These are phyloP conservation scores for Saraca asoca DNA, from an alignment of 331 rosid genomes.

Conservation along the genomic window DNA sequence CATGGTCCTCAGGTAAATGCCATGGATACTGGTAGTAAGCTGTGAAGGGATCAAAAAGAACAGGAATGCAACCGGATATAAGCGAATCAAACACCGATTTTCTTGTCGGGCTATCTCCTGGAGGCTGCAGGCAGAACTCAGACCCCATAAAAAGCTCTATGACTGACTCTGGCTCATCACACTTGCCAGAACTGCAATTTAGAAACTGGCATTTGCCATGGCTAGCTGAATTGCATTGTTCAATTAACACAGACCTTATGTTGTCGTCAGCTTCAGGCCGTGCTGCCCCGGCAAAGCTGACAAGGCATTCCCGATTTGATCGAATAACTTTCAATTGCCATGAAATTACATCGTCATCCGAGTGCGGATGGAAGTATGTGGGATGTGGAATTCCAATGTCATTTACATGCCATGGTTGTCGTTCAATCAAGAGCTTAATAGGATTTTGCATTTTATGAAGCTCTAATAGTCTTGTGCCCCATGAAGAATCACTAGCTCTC, in stretches of 20 bases:
- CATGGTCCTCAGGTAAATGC: conserved; percentile 70
- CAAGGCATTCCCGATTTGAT: conserved; percentile 45
- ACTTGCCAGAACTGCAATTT: conserved; percentile 49
- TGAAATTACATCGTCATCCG: conserved; percentile 58
- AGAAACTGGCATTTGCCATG: conserved; percentile 47
- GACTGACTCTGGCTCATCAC: conserved; percentile 52
- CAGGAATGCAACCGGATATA: conserved; percentile 81
- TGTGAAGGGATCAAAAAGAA: conserved; percentile 72
- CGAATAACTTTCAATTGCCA: conserved; percentile 64
- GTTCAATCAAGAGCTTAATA: conserved; percentile 71
- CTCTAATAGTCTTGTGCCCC: conserved; percentile 75
- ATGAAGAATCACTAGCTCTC: conserved; percentile 45
- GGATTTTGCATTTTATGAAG: conserved; percentile 71
- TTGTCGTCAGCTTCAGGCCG: conserved; percentile 53
- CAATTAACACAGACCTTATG: conserved; percentile 59
- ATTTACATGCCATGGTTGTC: conserved; percentile 85
- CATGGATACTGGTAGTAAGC: conserved; percentile 90
- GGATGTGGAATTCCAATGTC: conserved; percentile 93
- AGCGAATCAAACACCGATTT: conserved; percentile 80
- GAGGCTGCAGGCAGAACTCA: conserved; percentile 75
- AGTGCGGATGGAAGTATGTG: conserved; percentile 75
- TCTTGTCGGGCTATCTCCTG: conserved; percentile 88
- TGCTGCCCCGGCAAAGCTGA: conserved; percentile 75
- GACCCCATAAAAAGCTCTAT: conserved; percentile 63
- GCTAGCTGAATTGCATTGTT: conserved; percentile 52